Evolutionary conservation across 306 rosid species (phyloP).

Genomic region (Rubus parviflorus): DNA sequence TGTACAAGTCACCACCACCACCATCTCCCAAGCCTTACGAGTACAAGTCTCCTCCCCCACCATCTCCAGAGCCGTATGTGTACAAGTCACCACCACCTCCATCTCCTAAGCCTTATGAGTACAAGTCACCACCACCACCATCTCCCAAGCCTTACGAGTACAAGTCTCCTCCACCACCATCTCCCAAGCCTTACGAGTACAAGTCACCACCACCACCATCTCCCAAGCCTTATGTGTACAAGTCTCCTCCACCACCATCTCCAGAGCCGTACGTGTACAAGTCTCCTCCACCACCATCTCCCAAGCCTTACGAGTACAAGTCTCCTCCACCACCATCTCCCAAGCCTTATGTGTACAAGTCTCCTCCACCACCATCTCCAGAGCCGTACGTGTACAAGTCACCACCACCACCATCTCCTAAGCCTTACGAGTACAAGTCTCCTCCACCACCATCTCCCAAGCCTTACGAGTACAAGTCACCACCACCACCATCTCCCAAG

Average conservation of each 20-base stretch:
- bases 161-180: conserved; percentile 42
- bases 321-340: conserved; percentile 31
- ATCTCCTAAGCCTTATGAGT: conserved; percentile 28
- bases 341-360: conserved; percentile 27
- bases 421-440: conserved; percentile 26
- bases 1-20: conserved; percentile 42
- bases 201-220: conserved; percentile 29
- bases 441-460: conserved; percentile 27
- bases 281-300: conserved; percentile 33
- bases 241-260: conserved; percentile 31
- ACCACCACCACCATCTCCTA: conserved; percentile 52
- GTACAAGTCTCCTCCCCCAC: conserved; percentile 44
- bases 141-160: background rate
- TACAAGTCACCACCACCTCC: conserved; percentile 22
- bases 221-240: conserved; percentile 23
- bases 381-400: conserved; percentile 28
- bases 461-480: conserved; percentile 25
- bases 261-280: conserved; percentile 16
- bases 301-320: background rate
- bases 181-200: background rate
- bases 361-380: conserved; percentile 34
- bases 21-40: background rate
- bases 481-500: conserved; percentile 26
- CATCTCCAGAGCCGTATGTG: conserved; percentile 7
- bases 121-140: conserved; percentile 50